These are phyloP conservation scores for Tuber calosporum DNA, from an alignment of 495 filamentous ascomycete genomes.

Conservation along the genomic window DNA sequence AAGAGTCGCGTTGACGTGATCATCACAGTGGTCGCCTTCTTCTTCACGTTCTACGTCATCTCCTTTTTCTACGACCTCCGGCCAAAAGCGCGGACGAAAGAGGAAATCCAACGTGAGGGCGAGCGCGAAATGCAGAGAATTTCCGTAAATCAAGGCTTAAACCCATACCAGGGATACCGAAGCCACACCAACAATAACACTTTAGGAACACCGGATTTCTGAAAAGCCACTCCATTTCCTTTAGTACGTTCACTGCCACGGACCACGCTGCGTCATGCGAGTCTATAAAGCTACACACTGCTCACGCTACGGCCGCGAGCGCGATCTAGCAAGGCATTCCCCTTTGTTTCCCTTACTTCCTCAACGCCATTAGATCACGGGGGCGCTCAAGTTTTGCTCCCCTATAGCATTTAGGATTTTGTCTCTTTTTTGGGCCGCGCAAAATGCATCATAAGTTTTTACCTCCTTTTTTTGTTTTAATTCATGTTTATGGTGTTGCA, in stretches of 20 bases:
- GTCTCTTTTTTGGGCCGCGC: background rate
- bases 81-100: slow-evolving; percentile 64
- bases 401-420: background rate
- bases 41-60: slow-evolving; percentile 84
- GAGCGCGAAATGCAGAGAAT: slow-evolving; percentile 17
- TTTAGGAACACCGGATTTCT: background rate
- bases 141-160: background rate
- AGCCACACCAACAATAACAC: background rate
- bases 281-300: background rate
- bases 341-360: background rate
- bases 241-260: background rate
- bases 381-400: background rate
- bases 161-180: background rate
- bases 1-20: background rate
- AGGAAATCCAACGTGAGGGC: slow-evolving; percentile 37
- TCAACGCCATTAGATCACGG: background rate
- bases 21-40: slow-evolving; percentile 60
- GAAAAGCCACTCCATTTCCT: background rate
- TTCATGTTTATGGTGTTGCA: background rate
- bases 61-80: slow-evolving; percentile 83
- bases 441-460: background rate
- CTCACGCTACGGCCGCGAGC: background rate
- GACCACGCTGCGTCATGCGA: background rate
- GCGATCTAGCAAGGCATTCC: background rate
- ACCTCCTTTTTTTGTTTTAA: background rate